phyloP scores from a whole-genome alignment of 495 filamentous ascomycete genomes.

The Aspergillus saccharolyticus region DNA sequence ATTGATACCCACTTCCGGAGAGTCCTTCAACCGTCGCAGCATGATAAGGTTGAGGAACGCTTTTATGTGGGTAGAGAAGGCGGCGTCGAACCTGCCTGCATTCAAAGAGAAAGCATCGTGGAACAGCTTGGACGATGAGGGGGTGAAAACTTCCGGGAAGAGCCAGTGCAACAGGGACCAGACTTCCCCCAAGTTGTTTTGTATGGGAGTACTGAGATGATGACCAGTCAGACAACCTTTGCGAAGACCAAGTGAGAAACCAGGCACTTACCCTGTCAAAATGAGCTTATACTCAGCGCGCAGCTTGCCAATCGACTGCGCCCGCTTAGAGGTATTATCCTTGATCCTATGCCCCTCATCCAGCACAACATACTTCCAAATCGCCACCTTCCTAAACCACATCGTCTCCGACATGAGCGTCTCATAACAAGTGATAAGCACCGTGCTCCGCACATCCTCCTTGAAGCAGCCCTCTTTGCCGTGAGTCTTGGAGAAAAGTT shows the following conservation, averaged over 20 bases:
- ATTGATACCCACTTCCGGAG: constrained; percentile 50
- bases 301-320: constrained; percentile 46
- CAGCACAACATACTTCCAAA: constrained; percentile 54
- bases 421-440: constrained; percentile 61
- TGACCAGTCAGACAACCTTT: background rate
- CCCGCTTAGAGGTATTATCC: constrained; percentile 48
- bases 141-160: constrained; percentile 56
- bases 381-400: constrained; percentile 56
- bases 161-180: constrained; percentile 63
- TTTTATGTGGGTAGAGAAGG: constrained; percentile 50
- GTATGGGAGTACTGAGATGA: constrained; percentile 49
- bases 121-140: constrained; percentile 48
- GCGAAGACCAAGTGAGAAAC: background rate
- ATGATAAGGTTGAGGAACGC: constrained; percentile 55
- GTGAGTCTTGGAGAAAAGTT: background rate
- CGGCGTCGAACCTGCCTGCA: constrained; percentile 49
- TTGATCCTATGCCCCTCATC: constrained; percentile 62
- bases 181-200: constrained; percentile 59
- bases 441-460: background rate
- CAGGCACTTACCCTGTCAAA: constrained; percentile 43
- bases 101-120: constrained; percentile 54
- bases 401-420: constrained; percentile 49
- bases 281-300: constrained; percentile 55
- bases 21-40: constrained; percentile 61
- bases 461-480: background rate